These are phyloP conservation scores for Eucalyptus pauciflora DNA, from an alignment of 345 rosid species.

Conservation along the genomic window DNA sequence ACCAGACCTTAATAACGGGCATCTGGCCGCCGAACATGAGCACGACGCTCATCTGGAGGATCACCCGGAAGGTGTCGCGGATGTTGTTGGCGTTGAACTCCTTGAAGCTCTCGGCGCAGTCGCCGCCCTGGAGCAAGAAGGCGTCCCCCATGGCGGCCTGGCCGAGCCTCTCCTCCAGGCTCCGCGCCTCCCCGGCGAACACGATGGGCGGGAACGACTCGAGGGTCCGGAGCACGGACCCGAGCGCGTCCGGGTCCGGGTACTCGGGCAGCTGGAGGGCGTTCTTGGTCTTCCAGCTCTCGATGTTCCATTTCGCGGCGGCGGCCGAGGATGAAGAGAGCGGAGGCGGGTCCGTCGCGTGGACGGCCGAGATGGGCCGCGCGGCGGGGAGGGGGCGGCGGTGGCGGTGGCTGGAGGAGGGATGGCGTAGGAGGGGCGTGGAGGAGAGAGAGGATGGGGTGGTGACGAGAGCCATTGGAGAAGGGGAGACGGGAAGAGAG, in stretches of 20 bases:
- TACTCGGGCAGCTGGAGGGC: conserved; percentile 60
- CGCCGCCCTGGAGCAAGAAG: conserved; percentile 31
- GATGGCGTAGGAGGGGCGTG: neutral
- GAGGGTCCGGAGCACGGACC: conserved; percentile 30
- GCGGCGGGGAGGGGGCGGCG: neutral
- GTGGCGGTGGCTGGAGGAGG: neutral
- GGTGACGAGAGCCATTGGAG: neutral
- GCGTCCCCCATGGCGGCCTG: conserved; percentile 23
- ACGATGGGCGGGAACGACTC: conserved; percentile 53
- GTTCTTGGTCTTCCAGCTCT: conserved; percentile 43
- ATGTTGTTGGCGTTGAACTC: conserved; percentile 29
- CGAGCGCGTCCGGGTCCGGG: conserved; percentile 32
- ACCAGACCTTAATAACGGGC: conserved; percentile 25
- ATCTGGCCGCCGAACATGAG: conserved; percentile 33
- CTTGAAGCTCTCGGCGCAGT: conserved; percentile 33
- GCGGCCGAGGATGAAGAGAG: neutral
- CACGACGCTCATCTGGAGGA: conserved; percentile 31
- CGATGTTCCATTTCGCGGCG: conserved; percentile 22
- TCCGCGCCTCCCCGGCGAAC: conserved; percentile 59
- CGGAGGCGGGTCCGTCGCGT: neutral
- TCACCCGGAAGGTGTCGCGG: conserved; percentile 22
- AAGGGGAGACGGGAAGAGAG: neutral
- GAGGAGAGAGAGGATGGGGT: neutral
- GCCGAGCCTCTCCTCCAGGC: conserved; percentile 31
- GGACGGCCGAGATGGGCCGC: conserved; percentile 6